Evolutionary conservation across 2,329 filamentous ascomycete species (phyloP).

Genomic region (Xylaria sp.): DNA sequence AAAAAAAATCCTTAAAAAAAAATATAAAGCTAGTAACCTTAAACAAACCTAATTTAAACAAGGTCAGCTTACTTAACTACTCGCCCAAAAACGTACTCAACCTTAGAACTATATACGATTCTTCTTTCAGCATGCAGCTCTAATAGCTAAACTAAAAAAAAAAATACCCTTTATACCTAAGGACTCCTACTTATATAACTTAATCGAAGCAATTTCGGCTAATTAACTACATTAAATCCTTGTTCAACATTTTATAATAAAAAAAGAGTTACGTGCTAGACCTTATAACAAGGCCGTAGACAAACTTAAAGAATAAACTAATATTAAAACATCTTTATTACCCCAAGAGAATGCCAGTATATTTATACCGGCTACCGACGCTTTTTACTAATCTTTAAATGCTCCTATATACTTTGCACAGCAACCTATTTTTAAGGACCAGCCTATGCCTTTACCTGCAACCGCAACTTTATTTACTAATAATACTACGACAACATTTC

Average conservation of each 20-base stretch:
- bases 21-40: no score
- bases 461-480: not conserved
- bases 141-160: not conserved
- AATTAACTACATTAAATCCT: not conserved
- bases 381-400: not conserved
- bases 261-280: not conserved
- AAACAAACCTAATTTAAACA: no score
- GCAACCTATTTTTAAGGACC: not conserved
- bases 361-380: no score
- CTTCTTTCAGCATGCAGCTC: no score
- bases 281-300: no score
- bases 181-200: not conserved
- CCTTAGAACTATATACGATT: no score
- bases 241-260: not conserved
- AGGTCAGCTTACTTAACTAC: no score
- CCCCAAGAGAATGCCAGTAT: no score
- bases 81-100: no score
- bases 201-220: not conserved
- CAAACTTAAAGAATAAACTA: no score
- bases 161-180: not conserved
- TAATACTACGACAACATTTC: not conserved
- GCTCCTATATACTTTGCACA: not conserved
- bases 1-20: no score
- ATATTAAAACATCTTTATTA: not conserved
- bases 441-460: not conserved